Conservation (phyloP, 305 asterid genomes). For the Fraxinus greggii region DNA sequence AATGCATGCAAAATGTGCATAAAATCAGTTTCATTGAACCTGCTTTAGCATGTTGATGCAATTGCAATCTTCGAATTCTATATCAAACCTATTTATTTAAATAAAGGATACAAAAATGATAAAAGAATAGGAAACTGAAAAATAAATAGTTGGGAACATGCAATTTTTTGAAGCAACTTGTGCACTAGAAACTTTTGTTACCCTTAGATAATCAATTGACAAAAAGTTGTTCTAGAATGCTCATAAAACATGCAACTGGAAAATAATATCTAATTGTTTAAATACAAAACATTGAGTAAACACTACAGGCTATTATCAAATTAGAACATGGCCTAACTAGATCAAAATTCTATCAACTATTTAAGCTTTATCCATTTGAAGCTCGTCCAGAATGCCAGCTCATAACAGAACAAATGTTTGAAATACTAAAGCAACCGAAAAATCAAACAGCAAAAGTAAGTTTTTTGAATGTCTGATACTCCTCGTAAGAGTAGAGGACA, state of each 20-base stretch:
- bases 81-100: background rate
- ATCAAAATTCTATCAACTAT: background rate
- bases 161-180: background rate
- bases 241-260: background rate
- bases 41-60: background rate
- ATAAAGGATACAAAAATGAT: background rate
- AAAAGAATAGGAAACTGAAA: background rate
- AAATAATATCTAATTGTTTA: background rate
- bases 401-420: conserved; percentile 13
- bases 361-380: background rate
- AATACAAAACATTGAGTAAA: background rate
- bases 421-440: background rate
- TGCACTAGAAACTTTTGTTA: background rate
- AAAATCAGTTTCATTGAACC: background rate
- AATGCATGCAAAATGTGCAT: background rate
- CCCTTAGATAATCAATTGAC: background rate
- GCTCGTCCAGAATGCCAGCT: conserved; percentile 4
- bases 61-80: background rate
- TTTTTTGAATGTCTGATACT: background rate
- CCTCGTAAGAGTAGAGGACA: conserved; percentile 14
- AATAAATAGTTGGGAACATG: background rate
- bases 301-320: background rate
- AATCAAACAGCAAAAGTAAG: background rate
- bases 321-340: background rate
- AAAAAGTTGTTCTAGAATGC: background rate